Evolutionary conservation across 106 monocot species (phyloP), one percentile per base, ranked within the genome.

Genomic region (Platanthera zijinensis): DNA sequence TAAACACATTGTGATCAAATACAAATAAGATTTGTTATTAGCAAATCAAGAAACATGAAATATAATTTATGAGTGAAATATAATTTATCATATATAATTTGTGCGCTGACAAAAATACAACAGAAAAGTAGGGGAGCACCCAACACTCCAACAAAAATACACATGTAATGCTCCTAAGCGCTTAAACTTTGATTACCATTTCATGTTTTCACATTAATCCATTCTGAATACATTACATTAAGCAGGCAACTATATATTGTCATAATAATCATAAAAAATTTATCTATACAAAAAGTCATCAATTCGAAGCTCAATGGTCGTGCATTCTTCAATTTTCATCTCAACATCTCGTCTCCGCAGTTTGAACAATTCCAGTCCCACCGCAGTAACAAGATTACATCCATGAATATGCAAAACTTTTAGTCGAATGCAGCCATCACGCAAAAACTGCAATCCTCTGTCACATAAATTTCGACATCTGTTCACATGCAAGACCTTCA

Each of bases 401-500:
- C 88, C 90, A 57, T 89, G 78, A 52, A 93, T 89, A 68, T 92
- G 79, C 28, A 96, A 21, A 71, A 89, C 80, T 17, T 75, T 22
- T 47, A 93, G 82, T 48, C 63, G 52, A 0, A 0, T 15, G 32
- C 92, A 92, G 6, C 95, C 94, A 50, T 84, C 77, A 14, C 76
- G 57, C 78, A 96, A 71, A 45, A 79, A 78, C 59, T 77, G 85
- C 79, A 96, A 69, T 51, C 90, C 85, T 54, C 47, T 80, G 50
- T 96, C 85, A 71, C 90, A 90, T 0, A 96, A 57, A 85, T 93
- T 92, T 71, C 85, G 74, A 72, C 95, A 96, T 15, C 95, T 75
- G 39, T 90, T 90, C 53, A 93, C 95, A 79, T 96, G 92, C 78
- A 96, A 80, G 53, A 90, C 70, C 79, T 82, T 86, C 64, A 96